Evolutionary conservation across 2,329 filamentous ascomycete species (phyloP).

Genomic region (Alternaria ethzedia): DNA sequence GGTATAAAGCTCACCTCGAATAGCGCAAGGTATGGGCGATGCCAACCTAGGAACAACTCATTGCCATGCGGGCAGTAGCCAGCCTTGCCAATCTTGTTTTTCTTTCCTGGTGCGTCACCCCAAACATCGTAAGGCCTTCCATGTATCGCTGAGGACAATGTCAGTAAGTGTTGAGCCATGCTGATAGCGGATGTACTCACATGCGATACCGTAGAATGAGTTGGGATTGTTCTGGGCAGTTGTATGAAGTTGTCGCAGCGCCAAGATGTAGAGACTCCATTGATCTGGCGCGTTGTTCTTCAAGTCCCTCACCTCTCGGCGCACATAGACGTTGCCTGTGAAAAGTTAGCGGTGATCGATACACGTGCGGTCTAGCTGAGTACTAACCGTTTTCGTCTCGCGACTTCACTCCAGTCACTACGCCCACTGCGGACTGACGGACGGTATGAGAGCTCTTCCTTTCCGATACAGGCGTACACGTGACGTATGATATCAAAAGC

Average conservation of each 20-base stretch:
- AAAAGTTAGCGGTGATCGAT: not conserved
- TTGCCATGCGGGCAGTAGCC: slow-evolving; percentile 83
- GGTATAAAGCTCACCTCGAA: slow-evolving; percentile 56
- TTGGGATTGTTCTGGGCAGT: slow-evolving; percentile 66
- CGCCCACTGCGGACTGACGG: slow-evolving; percentile 9
- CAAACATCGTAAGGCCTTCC: slow-evolving; percentile 46
- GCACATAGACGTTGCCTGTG: slow-evolving; percentile 44
- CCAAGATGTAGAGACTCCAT: slow-evolving; percentile 79
- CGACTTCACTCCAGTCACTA: slow-evolving; percentile 28
- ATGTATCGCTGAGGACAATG: slow-evolving; percentile 37
- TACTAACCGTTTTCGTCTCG: slow-evolving; percentile 27
- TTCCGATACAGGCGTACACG: slow-evolving; percentile 9
- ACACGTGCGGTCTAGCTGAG: accelerated
- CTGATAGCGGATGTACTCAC: slow-evolving; percentile 52
- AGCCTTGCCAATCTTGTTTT: slow-evolving; percentile 39
- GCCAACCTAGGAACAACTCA: slow-evolving; percentile 82
- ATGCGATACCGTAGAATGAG: slow-evolving; percentile 80
- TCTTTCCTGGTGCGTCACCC: slow-evolving; percentile 34
- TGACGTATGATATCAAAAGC: slow-evolving; percentile 7
- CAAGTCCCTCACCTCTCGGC: slow-evolving; percentile 73
- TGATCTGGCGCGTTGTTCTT: slow-evolving; percentile 63
- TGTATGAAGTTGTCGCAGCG: slow-evolving; percentile 72
- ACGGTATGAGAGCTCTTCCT: not conserved
- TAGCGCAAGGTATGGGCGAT: slow-evolving; percentile 76
- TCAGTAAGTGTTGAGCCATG: not conserved